These are phyloP conservation scores for Sinapis alba DNA, from an alignment of 441 rosid species.

Conservation along the genomic window DNA sequence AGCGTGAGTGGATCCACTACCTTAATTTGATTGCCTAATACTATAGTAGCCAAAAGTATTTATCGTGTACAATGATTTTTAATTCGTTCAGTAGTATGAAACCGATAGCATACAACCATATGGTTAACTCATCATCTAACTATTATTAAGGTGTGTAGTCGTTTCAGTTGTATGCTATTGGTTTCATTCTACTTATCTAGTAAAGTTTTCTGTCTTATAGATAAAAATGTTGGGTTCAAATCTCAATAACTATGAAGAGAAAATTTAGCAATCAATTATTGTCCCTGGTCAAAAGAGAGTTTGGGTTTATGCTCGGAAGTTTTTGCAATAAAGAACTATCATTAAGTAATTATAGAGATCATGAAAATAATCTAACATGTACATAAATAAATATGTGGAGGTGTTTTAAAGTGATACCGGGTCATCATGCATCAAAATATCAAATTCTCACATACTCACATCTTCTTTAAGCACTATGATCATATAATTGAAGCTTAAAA, in stretches of 20 bases:
- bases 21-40: slow-evolving; percentile 15
- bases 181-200: too few relatives aligned
- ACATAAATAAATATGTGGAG: neutral
- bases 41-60: neutral
- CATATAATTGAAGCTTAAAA: too few relatives aligned
- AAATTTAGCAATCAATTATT: too few relatives aligned
- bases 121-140: neutral
- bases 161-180: too few relatives aligned
- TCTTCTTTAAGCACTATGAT: too few relatives aligned
- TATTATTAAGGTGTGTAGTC: too few relatives aligned
- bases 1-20: slow-evolving; percentile 31
- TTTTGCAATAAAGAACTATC: too few relatives aligned
- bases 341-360: neutral
- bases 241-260: too few relatives aligned
- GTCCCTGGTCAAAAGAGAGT: too few relatives aligned
- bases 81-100: neutral
- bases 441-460: neutral
- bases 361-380: neutral
- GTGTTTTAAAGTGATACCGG: slow-evolving; percentile 14
- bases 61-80: neutral
- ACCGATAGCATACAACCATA: slow-evolving; percentile 3
- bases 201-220: too few relatives aligned
- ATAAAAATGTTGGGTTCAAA: too few relatives aligned
- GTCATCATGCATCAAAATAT: slow-evolving; percentile 15
- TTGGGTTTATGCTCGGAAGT: too few relatives aligned